These are phyloP conservation scores for Aspergillus sergii DNA, from an alignment of 2,329 filamentous ascomycete genomes.

Conservation along the genomic window DNA sequence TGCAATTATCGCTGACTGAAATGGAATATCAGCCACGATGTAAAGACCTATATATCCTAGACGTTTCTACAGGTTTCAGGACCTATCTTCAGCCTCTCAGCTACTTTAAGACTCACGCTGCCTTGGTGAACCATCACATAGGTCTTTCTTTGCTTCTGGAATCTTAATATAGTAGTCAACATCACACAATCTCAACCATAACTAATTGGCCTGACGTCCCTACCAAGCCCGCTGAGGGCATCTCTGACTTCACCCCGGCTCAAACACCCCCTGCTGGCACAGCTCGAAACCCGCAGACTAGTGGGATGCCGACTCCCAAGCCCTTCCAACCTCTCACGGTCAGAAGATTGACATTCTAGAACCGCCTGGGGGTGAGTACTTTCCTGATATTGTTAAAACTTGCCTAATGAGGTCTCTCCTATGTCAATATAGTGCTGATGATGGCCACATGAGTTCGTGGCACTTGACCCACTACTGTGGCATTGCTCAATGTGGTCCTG, in stretches of 20 bases:
- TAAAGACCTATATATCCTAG: too few relatives aligned
- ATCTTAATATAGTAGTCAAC: too few relatives aligned
- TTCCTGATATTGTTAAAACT: neutral
- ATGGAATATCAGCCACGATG: too few relatives aligned
- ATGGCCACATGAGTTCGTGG: constrained; percentile 77
- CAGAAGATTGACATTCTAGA: constrained; percentile 64
- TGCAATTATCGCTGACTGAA: too few relatives aligned
- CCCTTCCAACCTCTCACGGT: constrained; percentile 61
- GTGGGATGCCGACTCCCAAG: constrained; percentile 51
- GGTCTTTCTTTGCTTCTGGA: too few relatives aligned
- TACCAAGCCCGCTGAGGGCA: constrained; percentile 22
- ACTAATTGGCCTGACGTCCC: too few relatives aligned
- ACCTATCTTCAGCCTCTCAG: too few relatives aligned
- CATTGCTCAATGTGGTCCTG: constrained; percentile 74
- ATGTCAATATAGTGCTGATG: constrained; percentile 68
- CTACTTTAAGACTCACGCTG: too few relatives aligned
- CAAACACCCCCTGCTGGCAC: constrained; percentile 41
- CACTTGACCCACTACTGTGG: constrained; percentile 82
- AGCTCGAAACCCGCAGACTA: constrained; percentile 43
- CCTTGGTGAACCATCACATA: too few relatives aligned
- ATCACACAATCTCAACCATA: too few relatives aligned
- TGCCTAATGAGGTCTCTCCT: constrained; percentile 35
- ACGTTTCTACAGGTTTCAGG: too few relatives aligned
- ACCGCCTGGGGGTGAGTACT: constrained; percentile 22
- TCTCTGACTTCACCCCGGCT: constrained; percentile 47